Base-by-base conservation (phyloP, 805 yeast species). In the Pichia eremophila region DNA sequence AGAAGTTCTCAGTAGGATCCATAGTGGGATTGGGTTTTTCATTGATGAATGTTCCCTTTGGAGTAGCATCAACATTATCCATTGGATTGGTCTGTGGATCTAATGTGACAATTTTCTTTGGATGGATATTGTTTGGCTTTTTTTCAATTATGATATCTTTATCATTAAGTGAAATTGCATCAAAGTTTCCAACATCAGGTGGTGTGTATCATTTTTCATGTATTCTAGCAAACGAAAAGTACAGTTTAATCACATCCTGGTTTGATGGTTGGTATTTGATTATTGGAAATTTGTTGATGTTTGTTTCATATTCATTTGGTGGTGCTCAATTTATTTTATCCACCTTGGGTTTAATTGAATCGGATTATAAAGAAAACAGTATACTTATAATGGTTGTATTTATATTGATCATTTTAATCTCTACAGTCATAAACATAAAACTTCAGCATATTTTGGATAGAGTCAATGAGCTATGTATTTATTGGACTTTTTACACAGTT, bases 31-130 rank as follows among this genome's bases (percentile, higher is more conserved):
- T 85, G 25, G 91, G 93, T 0, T 84, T 85, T 60, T 79, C 89
- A 1, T 65, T 85, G 32, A 83, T 85, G 90, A 85, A 87, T 39
- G 90, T 87, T 0, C 91, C 90, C 0, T 73, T 84, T 55, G 89
- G 91, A 1, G 73, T 85, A 55, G 78, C 88, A 10, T 78, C 87
- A 4, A 83, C 89, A 1, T 69, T 85, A 60, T 78, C 82, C 57
- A 81, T 82, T 31, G 83, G 86, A 4, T 65, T 85, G 46, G 72
- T 79, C 10, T 85, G 84, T 63, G 95, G 95, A 9, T 88, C 89
- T 1, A 82, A 83, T 45, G 79, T 79, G 14, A 83, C 93, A 0
- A 81, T 85, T 40, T 67, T 85, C 40, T 79, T 82, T 67, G 95
- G 95, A 0, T 83, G 87, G 79, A 56, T 81, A 2, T 62, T 81